Evolutionary conservation across 805 yeast species (phyloP).

Genomic region (Starmerella geochares): DNA sequence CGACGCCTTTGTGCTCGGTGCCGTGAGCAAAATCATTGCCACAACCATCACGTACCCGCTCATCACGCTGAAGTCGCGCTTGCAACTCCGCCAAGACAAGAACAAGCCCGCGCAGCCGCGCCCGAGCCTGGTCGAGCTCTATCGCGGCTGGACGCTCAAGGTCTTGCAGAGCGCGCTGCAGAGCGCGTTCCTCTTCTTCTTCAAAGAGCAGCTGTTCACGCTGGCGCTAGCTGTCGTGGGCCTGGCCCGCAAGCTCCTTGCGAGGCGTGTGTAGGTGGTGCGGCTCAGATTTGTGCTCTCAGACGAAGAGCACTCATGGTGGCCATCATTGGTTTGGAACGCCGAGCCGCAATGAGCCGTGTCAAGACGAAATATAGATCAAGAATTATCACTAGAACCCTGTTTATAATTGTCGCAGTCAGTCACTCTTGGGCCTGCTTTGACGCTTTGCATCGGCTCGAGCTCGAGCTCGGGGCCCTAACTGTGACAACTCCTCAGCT

Average conservation of each 20-base stretch:
- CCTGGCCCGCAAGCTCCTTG: slow-evolving; percentile 29
- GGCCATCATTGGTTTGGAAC: too few relatives aligned
- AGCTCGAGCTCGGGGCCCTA: too few relatives aligned
- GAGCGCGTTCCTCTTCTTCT: slow-evolving; percentile 81
- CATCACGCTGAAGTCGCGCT: slow-evolving; percentile 74
- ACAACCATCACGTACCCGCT: slow-evolving; percentile 85
- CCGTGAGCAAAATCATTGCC: slow-evolving; percentile 81
- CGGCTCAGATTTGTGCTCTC: too few relatives aligned
- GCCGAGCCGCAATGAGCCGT: too few relatives aligned
- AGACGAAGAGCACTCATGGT: too few relatives aligned
- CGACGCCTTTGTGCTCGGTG: slow-evolving; percentile 81
- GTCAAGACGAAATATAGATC: too few relatives aligned
- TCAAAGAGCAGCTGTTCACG: slow-evolving; percentile 72
- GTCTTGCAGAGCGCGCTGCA: slow-evolving; percentile 74
- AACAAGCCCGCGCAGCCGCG: slow-evolving; percentile 20
- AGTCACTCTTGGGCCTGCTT: too few relatives aligned
- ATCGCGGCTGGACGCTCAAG: slow-evolving; percentile 72
- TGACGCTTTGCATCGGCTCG: too few relatives aligned
- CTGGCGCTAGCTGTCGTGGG: slow-evolving; percentile 48
- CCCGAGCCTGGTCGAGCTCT: slow-evolving; percentile 59
- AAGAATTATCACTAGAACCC: too few relatives aligned
- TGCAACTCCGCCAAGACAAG: slow-evolving; percentile 46
- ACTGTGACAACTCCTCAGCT: too few relatives aligned
- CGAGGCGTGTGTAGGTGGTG: neutral
- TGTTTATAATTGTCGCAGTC: too few relatives aligned